Base-by-base conservation (phyloP, 1,284 basidiomycete species). In the Pyrrhoderma noxium region DNA sequence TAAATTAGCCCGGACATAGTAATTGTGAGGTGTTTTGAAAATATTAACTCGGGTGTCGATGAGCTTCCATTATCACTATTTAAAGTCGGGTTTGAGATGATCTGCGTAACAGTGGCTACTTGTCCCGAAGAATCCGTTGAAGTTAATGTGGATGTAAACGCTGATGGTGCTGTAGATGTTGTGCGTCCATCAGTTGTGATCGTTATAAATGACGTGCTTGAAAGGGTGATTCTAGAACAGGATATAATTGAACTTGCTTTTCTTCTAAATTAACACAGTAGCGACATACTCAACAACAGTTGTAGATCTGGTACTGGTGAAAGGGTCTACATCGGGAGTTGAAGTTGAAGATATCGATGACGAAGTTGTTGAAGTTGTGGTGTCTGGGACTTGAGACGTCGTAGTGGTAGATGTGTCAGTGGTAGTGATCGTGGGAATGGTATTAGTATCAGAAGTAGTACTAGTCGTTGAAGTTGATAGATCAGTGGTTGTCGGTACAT, bases 41-140 rank as follows among this genome's bases (percentile, higher is more conserved):
- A 23, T 25, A 66, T 75, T 64, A 60, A 83, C 81, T 76, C 68
- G 46, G 74, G 67, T 14, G 58, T 58, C 41, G 49, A 51, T 2
- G 56, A 52, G 67, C 56, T 66, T 59, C 49, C 64, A 67, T 40
- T 65, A 61, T 79, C 68, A 19, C 75, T 67, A 53, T 72, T 74
- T 31, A 86, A 71, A 16, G 83, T 84, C 14, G 84, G 55, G 61
- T 86, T 86, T 19, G 74, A 68, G 35, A 77, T 68, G 21, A 80
- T 65, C 58, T 79, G 69, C 0, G 85, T 87, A 51, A 84, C 67
- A 2, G 80, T 81, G 46, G 72, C 68, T 27, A 72, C 59, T 11
- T 60, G 58, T 8, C 85, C 85, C 57, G 77, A 67, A 23, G 67
- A 70, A 35, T 69, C 67, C 7, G 79, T 84, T 13, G 75, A 75